Percentiles rank a stretch among this genome's conserved stretches.
These are phyloP conservation scores for Rosa hybrid DNA, from an alignment of 331 rosid genomes.

Conservation along the genomic window DNA sequence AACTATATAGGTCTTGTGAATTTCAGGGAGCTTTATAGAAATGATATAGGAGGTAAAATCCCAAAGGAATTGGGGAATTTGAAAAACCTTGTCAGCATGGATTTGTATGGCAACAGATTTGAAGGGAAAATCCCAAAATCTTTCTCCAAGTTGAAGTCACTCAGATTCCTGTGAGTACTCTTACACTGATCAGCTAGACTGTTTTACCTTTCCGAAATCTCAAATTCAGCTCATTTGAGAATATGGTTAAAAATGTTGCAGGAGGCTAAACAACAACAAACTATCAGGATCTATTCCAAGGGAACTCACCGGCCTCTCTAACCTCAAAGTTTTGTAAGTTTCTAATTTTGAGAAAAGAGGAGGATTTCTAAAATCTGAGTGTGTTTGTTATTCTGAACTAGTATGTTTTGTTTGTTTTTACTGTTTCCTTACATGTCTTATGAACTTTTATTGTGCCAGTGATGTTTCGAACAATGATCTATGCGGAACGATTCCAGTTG, in stretches of 20 bases:
- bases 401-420: not conserved
- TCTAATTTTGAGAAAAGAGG: constrained; percentile 1
- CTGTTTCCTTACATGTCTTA: not conserved
- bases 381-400: not conserved
- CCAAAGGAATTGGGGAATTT: constrained; percentile 77
- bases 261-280: constrained; percentile 80
- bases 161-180: constrained; percentile 74
- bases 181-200: constrained; percentile 18
- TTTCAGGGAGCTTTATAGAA: constrained; percentile 88
- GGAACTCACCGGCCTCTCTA: constrained; percentile 64
- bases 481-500: constrained; percentile 92
- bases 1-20: constrained; percentile 1
- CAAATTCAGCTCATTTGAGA: constrained; percentile 15
- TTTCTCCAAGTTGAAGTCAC: constrained; percentile 77
- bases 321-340: constrained; percentile 84
- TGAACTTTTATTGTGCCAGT: constrained; percentile 44
- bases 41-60: constrained; percentile 67
- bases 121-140: constrained; percentile 81
- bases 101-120: constrained; percentile 78
- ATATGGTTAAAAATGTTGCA: constrained; percentile 28
- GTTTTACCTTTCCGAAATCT: not conserved
- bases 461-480: constrained; percentile 86
- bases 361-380: not conserved
- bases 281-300: constrained; percentile 89
- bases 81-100: constrained; percentile 79